Evolutionary conservation across 805 yeast genomes (phyloP).

Genomic region (Candida gorgasii): DNA sequence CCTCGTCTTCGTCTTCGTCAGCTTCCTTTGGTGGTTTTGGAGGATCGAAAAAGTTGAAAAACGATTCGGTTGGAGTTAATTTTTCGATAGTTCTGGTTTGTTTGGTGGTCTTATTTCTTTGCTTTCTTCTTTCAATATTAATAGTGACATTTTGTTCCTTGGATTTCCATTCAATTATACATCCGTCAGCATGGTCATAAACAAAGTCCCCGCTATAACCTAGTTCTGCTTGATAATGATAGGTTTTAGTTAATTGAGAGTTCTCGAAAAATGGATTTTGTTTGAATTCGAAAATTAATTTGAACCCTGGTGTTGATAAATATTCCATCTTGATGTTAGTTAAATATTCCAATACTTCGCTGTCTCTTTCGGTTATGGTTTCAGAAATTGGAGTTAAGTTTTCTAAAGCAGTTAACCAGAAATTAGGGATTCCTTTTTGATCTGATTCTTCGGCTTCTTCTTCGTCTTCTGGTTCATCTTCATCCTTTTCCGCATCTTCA

Average conservation of each 20-base stretch:
- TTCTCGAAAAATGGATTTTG: conserved; percentile 78
- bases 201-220: conserved; percentile 96
- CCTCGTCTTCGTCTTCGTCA: conserved; percentile 52
- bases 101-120: conserved; percentile 93
- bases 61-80: conserved; percentile 89
- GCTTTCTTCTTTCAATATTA: conserved; percentile 89
- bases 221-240: conserved; percentile 89
- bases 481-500: conserved; percentile 18
- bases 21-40: conserved; percentile 67
- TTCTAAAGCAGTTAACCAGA: conserved; percentile 95
- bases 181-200: conserved; percentile 95
- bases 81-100: conserved; percentile 96
- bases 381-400: conserved; percentile 80
- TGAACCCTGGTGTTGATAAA: conserved; percentile 83
- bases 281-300: conserved; percentile 76
- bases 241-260: conserved; percentile 73
- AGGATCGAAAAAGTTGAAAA: conserved; percentile 94
- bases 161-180: conserved; percentile 78
- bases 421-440: conserved; percentile 80
- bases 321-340: conserved; percentile 76
- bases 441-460: conserved; percentile 48
- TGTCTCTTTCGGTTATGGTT: conserved; percentile 85
- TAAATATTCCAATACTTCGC: conserved; percentile 73
- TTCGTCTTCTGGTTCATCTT: conserved; percentile 24
- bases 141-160: conserved; percentile 84